Conservation (phyloP, 306 rosid genomes). For the Vigna angularis region DNA sequence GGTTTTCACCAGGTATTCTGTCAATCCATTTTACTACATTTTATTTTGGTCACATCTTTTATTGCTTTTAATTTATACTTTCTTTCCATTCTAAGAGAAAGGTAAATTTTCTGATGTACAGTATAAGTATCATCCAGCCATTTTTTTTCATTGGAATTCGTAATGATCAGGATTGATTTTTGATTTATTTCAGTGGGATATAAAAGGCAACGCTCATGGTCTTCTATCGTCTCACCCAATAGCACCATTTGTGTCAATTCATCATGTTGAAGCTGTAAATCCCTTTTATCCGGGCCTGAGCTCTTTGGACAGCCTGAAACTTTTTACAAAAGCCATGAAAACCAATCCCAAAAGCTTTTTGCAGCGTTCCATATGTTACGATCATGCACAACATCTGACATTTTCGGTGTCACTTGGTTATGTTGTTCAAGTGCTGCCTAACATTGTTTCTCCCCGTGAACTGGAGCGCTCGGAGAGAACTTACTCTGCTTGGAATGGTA, state of each 20-base stretch:
- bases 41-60: slow-evolving; percentile 12
- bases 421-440: slow-evolving; percentile 69
- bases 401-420: slow-evolving; percentile 76
- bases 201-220: slow-evolving; percentile 77
- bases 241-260: slow-evolving; percentile 82
- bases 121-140: slow-evolving; percentile 24
- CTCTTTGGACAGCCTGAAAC: slow-evolving; percentile 72
- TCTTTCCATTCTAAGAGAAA: slow-evolving; percentile 26
- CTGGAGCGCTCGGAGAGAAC: slow-evolving; percentile 81
- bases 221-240: slow-evolving; percentile 80
- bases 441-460: slow-evolving; percentile 71
- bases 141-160: slow-evolving; percentile 38
- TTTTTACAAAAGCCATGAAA: slow-evolving; percentile 72
- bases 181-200: slow-evolving; percentile 67
- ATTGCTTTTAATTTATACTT: slow-evolving; percentile 1
- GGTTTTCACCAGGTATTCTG: slow-evolving; percentile 82
- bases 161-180: slow-evolving; percentile 28
- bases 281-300: slow-evolving; percentile 75
- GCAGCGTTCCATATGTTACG: slow-evolving; percentile 80
- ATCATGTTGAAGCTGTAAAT: slow-evolving; percentile 78
- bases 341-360: slow-evolving; percentile 67
- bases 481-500: slow-evolving; percentile 82
- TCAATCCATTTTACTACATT: slow-evolving; percentile 21
- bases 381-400: slow-evolving; percentile 54
- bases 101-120: slow-evolving; percentile 2